phyloP scores from a whole-genome alignment of 345 rosid genomes.

The Crucihimalaya himalaica region DNA sequence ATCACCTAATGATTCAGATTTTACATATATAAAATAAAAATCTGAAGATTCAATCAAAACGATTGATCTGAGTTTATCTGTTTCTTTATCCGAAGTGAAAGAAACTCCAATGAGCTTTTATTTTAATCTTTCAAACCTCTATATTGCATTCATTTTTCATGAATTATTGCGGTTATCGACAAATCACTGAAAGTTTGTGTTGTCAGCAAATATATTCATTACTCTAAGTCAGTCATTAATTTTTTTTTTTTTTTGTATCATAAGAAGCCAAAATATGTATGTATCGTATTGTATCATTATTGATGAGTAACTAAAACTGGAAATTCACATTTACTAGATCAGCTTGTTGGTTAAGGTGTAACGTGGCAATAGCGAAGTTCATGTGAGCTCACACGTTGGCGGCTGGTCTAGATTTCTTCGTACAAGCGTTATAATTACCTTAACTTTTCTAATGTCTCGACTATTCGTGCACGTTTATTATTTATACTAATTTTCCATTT shows the following conservation, averaged over 20 bases:
- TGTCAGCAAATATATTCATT: not conserved
- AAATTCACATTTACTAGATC: not conserved
- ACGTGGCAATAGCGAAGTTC: slow-evolving; percentile 22
- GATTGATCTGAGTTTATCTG: slow-evolving; percentile 19
- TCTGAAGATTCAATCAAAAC: slow-evolving; percentile 11
- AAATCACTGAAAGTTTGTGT: not conserved
- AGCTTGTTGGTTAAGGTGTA: slow-evolving; percentile 16
- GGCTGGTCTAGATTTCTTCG: slow-evolving; percentile 3
- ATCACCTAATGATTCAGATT: not conserved
- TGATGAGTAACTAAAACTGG: not conserved
- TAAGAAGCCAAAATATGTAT: slow-evolving; percentile 2
- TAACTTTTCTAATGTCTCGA: not conserved
- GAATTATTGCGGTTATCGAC: slow-evolving; percentile 18
- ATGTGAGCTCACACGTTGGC: slow-evolving; percentile 13
- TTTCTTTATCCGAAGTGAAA: slow-evolving; percentile 1
- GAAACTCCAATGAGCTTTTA: not conserved
- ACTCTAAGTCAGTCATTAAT: not conserved
- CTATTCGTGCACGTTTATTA: not conserved
- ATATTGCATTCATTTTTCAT: slow-evolving; percentile 1
- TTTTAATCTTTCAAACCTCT: not conserved
- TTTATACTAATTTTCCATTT: too few relatives aligned
- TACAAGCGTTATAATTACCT: not conserved
- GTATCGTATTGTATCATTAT: not conserved
- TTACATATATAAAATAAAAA: not conserved
- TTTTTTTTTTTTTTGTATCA: too few relatives aligned